phyloP scores from a whole-genome alignment of 140 eudicot genomes.

The Senecio squalidus region DNA sequence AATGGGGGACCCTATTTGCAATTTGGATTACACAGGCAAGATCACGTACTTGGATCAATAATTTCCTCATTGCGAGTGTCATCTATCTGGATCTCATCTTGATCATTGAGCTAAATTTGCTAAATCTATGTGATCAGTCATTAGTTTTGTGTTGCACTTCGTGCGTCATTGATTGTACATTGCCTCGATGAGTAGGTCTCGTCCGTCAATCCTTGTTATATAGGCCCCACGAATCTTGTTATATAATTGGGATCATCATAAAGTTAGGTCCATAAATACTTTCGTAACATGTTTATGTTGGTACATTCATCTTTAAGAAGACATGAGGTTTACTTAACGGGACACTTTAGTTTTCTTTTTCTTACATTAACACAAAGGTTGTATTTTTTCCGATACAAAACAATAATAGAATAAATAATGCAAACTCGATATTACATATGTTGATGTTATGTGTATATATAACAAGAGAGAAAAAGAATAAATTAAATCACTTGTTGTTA shows the following conservation, averaged over 20 bases:
- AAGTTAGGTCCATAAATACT: too few species aligned
- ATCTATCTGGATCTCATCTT: slow-evolving; percentile 35
- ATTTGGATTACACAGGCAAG: slow-evolving; percentile 30
- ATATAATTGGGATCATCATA: too few species aligned
- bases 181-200: neutral
- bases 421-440: slow-evolving; percentile 3
- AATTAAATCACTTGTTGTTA: slow-evolving; percentile 14
- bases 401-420: slow-evolving; percentile 20
- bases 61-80: slow-evolving; percentile 13
- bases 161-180: neutral
- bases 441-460: slow-evolving; percentile 11
- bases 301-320: too few species aligned
- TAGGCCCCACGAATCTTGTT: too few species aligned
- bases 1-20: slow-evolving; percentile 9
- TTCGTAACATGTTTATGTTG: too few species aligned
- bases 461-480: slow-evolving; percentile 15
- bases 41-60: slow-evolving; percentile 25
- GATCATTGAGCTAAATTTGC: slow-evolving; percentile 22
- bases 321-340: too few species aligned
- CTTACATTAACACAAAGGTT: neutral
- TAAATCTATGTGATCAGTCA: slow-evolving; percentile 3
- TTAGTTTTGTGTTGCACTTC: neutral
- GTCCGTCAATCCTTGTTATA: too few species aligned
- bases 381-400: slow-evolving; percentile 23
- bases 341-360: too few species aligned